These are phyloP conservation scores for Penicillium bialowiezense DNA, from an alignment of 495 filamentous ascomycete species.

Conservation along the genomic window DNA sequence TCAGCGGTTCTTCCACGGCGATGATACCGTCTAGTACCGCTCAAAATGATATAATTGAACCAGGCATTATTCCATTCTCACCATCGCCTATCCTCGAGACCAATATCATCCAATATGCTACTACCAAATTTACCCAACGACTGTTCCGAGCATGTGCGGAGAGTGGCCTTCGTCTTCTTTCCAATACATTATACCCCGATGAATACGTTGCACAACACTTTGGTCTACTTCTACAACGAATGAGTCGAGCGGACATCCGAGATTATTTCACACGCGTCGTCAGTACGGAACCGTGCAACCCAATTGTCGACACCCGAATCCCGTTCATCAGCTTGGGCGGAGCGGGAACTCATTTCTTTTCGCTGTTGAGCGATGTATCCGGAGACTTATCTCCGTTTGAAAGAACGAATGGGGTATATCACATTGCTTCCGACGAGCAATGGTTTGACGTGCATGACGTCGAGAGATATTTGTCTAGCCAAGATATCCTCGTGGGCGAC, in stretches of 20 bases:
- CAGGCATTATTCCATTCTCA: neutral
- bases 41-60: neutral
- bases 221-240: slow-evolving; percentile 10
- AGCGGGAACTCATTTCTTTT: slow-evolving; percentile 13
- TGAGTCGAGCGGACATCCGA: slow-evolving; percentile 8
- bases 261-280: slow-evolving; percentile 15
- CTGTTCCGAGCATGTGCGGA: slow-evolving; percentile 15
- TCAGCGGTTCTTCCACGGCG: neutral
- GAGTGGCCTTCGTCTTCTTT: slow-evolving; percentile 12
- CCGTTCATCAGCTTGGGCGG: slow-evolving; percentile 18
- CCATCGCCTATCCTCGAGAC: neutral
- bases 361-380: neutral
- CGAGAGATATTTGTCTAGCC: slow-evolving; percentile 12
- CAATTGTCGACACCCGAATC: slow-evolving; percentile 13
- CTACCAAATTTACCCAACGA: neutral
- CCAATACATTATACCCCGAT: slow-evolving; percentile 2
- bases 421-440: slow-evolving; percentile 13
- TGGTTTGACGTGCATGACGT: slow-evolving; percentile 24
- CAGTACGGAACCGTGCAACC: slow-evolving; percentile 8
- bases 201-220: slow-evolving; percentile 16
- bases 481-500: neutral
- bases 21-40: slow-evolving; percentile 1
- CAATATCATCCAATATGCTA: neutral
- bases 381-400: slow-evolving; percentile 4
- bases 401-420: slow-evolving; percentile 14